Conservation (phyloP, 495 filamentous ascomycete species). For the Podospora pseudocomata region DNA sequence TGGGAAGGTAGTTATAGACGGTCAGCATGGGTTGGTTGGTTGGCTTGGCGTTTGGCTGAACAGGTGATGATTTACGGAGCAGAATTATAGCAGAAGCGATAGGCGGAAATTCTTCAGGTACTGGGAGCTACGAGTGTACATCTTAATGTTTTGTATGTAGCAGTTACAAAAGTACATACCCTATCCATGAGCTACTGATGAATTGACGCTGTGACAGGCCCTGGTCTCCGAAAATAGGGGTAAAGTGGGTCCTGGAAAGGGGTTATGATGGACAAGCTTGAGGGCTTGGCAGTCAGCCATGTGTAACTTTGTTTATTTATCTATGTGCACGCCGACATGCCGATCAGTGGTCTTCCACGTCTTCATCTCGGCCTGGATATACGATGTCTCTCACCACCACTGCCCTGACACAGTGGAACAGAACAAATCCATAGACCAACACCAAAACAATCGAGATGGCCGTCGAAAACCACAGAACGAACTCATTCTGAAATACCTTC, state of each 20-base stretch:
- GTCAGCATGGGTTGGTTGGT: neutral
- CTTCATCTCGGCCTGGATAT: slow-evolving; percentile 62
- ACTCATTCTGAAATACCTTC: slow-evolving; percentile 39
- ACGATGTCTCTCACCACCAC: slow-evolving; percentile 54
- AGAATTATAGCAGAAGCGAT: neutral
- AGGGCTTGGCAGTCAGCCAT: too few species aligned
- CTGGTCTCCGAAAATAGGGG: neutral
- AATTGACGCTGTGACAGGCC: neutral
- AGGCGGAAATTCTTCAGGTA: neutral
- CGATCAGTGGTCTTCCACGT: slow-evolving; percentile 38
- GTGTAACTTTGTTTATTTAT: neutral
- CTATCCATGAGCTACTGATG: neutral
- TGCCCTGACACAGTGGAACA: slow-evolving; percentile 51
- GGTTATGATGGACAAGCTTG: neutral
- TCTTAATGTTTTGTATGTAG: neutral
- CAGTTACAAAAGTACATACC: neutral
- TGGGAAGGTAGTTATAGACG: neutral
- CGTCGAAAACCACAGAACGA: slow-evolving; percentile 45
- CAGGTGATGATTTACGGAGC: neutral
- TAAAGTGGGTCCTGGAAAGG: neutral
- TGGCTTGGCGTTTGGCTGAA: neutral
- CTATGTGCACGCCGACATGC: neutral
- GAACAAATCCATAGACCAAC: slow-evolving; percentile 55
- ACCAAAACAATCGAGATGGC: slow-evolving; percentile 55
- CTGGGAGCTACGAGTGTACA: neutral